A percentile compares a stretch with the other conserved stretches of the same genome.
Conservation (phyloP, 371 early-diverging fungal species). For the Dichotomocladium elegans region DNA sequence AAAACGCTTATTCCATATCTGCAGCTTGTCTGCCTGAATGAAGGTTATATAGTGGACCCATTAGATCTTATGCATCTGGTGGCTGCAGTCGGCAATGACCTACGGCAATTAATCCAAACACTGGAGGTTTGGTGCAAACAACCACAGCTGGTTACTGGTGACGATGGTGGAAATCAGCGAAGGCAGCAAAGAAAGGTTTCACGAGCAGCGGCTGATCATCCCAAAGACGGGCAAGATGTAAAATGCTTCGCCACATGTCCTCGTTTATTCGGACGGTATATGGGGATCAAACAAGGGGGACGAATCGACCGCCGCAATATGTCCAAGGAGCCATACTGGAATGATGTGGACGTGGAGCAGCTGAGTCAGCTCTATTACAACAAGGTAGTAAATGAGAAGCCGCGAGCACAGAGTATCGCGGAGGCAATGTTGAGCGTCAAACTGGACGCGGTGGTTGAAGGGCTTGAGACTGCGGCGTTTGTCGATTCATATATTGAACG, state of each 20-base stretch:
- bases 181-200: neutral
- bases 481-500: neutral
- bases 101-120: conserved; percentile 24
- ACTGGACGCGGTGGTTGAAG: neutral
- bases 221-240: too few relatives aligned
- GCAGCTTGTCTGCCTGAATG: conserved; percentile 25
- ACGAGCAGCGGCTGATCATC: neutral
- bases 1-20: conserved; percentile 24
- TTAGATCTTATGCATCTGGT: conserved; percentile 22
- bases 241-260: neutral
- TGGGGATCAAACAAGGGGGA: neutral
- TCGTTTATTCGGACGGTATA: neutral
- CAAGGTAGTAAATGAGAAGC: neutral
- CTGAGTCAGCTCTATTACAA: neutral
- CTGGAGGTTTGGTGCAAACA: conserved; percentile 27
- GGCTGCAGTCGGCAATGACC: conserved; percentile 17
- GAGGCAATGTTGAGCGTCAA: neutral
- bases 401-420: neutral
- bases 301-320: too few relatives aligned
- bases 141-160: neutral
- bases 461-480: neutral
- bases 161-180: neutral
- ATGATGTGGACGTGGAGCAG: neutral
- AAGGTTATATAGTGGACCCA: conserved; percentile 20
- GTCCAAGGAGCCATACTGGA: neutral